phyloP scores from a whole-genome alignment of 805 yeast genomes.

The Yarrowia bubula region DNA sequence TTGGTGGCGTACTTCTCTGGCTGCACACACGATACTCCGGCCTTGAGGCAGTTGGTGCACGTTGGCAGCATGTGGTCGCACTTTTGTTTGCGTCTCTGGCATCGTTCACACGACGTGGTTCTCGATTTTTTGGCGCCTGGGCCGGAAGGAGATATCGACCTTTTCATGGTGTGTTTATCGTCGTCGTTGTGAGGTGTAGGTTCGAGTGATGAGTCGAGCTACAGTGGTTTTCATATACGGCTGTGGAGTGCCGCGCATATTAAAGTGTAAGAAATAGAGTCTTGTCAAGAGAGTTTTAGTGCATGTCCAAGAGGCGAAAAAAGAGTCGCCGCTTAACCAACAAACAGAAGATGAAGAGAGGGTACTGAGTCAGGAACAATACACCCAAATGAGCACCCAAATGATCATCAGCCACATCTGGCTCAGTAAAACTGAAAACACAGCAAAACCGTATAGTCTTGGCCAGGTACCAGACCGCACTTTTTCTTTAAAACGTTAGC shows the following conservation, averaged over 20 bases:
- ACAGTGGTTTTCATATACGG: slow-evolving; percentile 13
- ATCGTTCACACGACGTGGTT: slow-evolving; percentile 35
- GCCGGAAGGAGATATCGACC: slow-evolving; percentile 21
- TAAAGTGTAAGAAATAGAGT: slow-evolving; percentile 16
- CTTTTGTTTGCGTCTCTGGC: slow-evolving; percentile 37
- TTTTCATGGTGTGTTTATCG: neutral
- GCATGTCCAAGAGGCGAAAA: neutral
- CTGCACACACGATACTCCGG: slow-evolving; percentile 60
- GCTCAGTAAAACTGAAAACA: no score
- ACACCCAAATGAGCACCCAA: no score
- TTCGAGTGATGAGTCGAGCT: neutral
- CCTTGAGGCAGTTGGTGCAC: slow-evolving; percentile 65
- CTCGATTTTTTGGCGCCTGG: slow-evolving; percentile 29
- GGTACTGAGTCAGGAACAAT: no score
- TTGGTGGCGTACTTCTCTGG: slow-evolving; percentile 57
- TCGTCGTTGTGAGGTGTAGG: neutral
- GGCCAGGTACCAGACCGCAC: neutral
- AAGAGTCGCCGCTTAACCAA: neutral
- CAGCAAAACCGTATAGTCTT: no score
- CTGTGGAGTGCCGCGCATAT: slow-evolving; percentile 26
- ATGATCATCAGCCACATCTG: no score
- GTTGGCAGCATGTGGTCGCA: slow-evolving; percentile 65
- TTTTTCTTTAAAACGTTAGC: neutral
- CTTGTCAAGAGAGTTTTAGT: neutral
- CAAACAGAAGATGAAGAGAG: no score